Conservation (phyloP, 2,329 filamentous ascomycete genomes). For the Celoporthe dispersa region DNA sequence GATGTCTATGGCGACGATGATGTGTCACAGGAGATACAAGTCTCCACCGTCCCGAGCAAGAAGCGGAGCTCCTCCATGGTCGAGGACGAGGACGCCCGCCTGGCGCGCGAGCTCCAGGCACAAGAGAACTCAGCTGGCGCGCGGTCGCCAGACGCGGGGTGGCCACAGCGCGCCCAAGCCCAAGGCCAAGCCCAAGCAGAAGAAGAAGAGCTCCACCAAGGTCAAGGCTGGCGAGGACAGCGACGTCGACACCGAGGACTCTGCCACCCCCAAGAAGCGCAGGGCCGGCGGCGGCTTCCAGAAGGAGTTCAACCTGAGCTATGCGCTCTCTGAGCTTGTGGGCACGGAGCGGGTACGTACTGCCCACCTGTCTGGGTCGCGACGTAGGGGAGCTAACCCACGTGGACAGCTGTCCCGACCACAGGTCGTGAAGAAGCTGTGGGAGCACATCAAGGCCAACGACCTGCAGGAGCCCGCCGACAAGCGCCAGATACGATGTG, state of each 20-base stretch:
- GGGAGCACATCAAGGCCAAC: slow-evolving; percentile 90
- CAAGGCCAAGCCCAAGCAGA: slow-evolving; percentile 48
- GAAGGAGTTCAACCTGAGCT: slow-evolving; percentile 78
- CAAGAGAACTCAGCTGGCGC: slow-evolving; percentile 78
- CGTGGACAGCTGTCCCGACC: slow-evolving; percentile 77
- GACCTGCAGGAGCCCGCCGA: slow-evolving; percentile 89
- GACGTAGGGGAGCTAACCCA: slow-evolving; percentile 32
- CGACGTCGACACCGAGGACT: slow-evolving; percentile 68
- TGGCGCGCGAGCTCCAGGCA: slow-evolving; percentile 87
- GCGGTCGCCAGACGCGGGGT: slow-evolving; percentile 71
- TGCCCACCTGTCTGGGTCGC: not conserved
- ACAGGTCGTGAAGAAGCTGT: slow-evolving; percentile 94
- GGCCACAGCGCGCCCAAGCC: slow-evolving; percentile 66
- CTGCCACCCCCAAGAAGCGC: slow-evolving; percentile 66
- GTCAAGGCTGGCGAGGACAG: slow-evolving; percentile 80
- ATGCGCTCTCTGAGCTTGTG: slow-evolving; percentile 69
- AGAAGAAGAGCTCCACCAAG: slow-evolving; percentile 74
- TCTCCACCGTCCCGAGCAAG: slow-evolving; percentile 66
- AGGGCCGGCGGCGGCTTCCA: slow-evolving; percentile 94
- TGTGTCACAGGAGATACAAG: slow-evolving; percentile 50
- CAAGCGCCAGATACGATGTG: slow-evolving; percentile 90
- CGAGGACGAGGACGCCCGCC: slow-evolving; percentile 81
- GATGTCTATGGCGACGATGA: slow-evolving; percentile 39
- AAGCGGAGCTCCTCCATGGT: slow-evolving; percentile 60
- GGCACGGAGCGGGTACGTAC: slow-evolving; percentile 67